Percentiles rank a stretch among this genome's conserved stretches.
Conservation (phyloP, 2,329 filamentous ascomycete species). For the Fusarium pseudograminearum region DNA sequence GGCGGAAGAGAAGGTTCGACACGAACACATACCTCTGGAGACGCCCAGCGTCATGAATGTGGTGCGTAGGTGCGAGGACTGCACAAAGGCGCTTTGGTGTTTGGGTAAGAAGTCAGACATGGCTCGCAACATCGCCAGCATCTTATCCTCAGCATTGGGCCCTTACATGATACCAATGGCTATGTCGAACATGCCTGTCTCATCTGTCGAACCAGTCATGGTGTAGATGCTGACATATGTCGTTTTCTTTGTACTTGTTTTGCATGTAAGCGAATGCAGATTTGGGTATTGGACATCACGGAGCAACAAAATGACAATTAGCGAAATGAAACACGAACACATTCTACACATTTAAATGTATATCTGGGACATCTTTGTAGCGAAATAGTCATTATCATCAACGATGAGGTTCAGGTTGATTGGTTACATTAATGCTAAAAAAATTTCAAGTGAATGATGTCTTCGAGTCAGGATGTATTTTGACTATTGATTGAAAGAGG, state of each 20-base stretch:
- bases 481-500: not conserved
- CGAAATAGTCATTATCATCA: constrained; percentile 26
- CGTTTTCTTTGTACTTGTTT: constrained; percentile 9
- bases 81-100: constrained; percentile 65
- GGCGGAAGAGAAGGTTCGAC: constrained; percentile 46
- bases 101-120: constrained; percentile 68
- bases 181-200: constrained; percentile 31
- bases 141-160: constrained; percentile 43
- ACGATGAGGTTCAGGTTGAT: not conserved
- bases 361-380: constrained; percentile 11
- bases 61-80: constrained; percentile 58
- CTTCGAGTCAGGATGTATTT: too few relatives aligned
- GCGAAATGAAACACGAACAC: constrained; percentile 19
- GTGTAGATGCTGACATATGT: constrained; percentile 16
- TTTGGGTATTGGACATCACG: constrained; percentile 8
- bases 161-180: constrained; percentile 44
- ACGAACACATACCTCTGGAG: constrained; percentile 44
- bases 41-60: constrained; percentile 43
- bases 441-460: not conserved
- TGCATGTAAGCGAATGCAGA: constrained; percentile 1
- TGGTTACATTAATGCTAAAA: constrained; percentile 2
- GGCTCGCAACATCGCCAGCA: constrained; percentile 48
- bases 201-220: constrained; percentile 33
- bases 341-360: constrained; percentile 17
- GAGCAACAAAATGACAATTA: constrained; percentile 11